Percentiles rank a stretch among this genome's conserved stretches.
These are phyloP conservation scores for Huntiella moniliformis DNA, from an alignment of 2,329 filamentous ascomycete species.

Conservation along the genomic window DNA sequence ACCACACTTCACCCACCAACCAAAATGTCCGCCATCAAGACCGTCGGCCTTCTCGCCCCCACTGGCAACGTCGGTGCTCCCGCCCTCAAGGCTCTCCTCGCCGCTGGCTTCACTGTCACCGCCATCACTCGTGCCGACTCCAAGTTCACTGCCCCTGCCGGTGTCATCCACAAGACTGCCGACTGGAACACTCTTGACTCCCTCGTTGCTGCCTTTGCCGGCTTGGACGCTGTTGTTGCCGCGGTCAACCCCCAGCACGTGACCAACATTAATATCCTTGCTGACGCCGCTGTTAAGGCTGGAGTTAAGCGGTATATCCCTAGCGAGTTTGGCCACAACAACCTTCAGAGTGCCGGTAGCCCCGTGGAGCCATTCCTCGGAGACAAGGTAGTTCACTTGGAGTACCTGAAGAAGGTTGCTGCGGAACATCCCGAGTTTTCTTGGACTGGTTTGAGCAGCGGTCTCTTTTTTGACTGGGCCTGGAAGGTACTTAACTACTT, in stretches of 20 bases:
- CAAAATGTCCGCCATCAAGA: constrained; percentile 18
- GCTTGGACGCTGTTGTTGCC: constrained; percentile 36
- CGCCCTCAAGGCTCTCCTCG: constrained; percentile 21
- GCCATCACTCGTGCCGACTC: constrained; percentile 33
- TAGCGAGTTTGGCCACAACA: constrained; percentile 32
- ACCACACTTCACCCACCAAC: not conserved
- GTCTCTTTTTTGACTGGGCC: constrained; percentile 26
- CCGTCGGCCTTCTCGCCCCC: constrained; percentile 22
- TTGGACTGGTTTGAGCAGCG: constrained; percentile 29
- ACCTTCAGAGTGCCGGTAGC: constrained; percentile 14
- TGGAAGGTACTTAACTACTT: constrained; percentile 24
- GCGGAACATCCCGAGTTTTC: constrained; percentile 23
- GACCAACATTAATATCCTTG: constrained; percentile 22
- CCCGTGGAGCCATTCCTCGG: constrained; percentile 25
- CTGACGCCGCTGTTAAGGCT: constrained; percentile 39
- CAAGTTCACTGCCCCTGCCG: constrained; percentile 17
- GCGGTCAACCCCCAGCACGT: constrained; percentile 21
- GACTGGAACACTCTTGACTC: constrained; percentile 30
- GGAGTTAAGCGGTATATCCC: constrained; percentile 44
- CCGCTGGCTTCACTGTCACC: constrained; percentile 29
- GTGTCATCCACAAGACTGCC: constrained; percentile 26
- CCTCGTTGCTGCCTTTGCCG: constrained; percentile 31
- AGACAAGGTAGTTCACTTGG: constrained; percentile 26
- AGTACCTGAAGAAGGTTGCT: constrained; percentile 23
- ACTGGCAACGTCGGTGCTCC: constrained; percentile 23